Conservation (phyloP, 23 red algal species). For the Gracilaria caudata region DNA sequence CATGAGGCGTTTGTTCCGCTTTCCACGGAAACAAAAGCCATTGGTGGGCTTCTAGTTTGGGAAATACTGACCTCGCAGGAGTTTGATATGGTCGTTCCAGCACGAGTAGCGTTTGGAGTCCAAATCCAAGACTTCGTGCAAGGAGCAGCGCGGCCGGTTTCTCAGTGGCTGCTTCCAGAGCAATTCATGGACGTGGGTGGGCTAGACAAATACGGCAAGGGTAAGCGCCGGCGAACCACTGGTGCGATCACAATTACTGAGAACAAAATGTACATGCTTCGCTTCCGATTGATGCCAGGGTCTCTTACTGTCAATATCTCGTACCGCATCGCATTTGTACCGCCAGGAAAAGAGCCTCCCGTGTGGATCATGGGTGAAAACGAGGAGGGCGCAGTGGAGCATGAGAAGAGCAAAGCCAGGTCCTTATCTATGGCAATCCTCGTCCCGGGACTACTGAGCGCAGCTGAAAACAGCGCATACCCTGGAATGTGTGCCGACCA, state of each 20-base stretch:
- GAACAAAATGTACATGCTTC: constrained; percentile 54
- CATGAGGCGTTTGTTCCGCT: constrained; percentile 36
- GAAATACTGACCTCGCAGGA: constrained; percentile 59
- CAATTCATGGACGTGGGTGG: constrained; percentile 67
- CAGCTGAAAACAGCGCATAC: constrained; percentile 50
- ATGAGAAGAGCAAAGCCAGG: constrained; percentile 27
- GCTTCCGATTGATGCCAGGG: constrained; percentile 58
- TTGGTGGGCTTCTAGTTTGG: constrained; percentile 61
- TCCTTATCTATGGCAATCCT: constrained; percentile 65
- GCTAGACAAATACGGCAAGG: constrained; percentile 17
- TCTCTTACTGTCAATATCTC: constrained; percentile 66
- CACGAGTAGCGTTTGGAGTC: constrained; percentile 43
- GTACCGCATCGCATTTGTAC: constrained; percentile 50
- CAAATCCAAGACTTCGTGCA: constrained; percentile 11
- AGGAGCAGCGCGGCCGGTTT: background rate
- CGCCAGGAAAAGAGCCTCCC: constrained; percentile 51
- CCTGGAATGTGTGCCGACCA: constrained; percentile 69
- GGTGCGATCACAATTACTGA: constrained; percentile 58
- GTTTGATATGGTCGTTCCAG: constrained; percentile 66
- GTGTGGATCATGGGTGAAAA: constrained; percentile 70
- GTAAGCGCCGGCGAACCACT: constrained; percentile 43
- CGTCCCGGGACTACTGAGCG: constrained; percentile 53
- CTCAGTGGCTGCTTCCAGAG: constrained; percentile 50
- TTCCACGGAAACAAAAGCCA: background rate
- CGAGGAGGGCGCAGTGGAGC: constrained; percentile 31